Evolutionary conservation across 371 early-diverging fungal species (phyloP).

Genomic region (Rhizomucor miehei): DNA sequence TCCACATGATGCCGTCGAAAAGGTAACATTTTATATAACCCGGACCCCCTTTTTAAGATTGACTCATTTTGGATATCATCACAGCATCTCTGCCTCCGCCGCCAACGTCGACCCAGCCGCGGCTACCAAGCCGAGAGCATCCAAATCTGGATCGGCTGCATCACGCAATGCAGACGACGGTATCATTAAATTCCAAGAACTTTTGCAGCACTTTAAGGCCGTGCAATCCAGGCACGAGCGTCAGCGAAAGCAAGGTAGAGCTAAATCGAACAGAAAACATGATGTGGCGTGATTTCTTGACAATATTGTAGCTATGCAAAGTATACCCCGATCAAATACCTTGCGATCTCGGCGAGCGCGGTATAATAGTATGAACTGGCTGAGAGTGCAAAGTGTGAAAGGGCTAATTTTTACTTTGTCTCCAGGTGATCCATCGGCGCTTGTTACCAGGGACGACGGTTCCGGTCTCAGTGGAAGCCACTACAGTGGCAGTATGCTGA

Average conservation of each 20-base stretch:
- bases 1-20: constrained; percentile 52
- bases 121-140: constrained; percentile 1
- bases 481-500: background rate
- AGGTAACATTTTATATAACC: constrained; percentile 25
- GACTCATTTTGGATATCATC: too few species aligned
- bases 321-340: constrained; percentile 6
- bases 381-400: background rate
- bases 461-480: background rate
- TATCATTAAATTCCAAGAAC: constrained; percentile 44
- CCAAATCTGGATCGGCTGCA: background rate
- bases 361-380: constrained; percentile 7
- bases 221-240: constrained; percentile 59
- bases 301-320: constrained; percentile 4
- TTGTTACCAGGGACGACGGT: constrained; percentile 5
- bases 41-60: too few species aligned
- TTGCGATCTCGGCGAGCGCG: constrained; percentile 9
- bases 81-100: background rate
- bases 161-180: constrained; percentile 9
- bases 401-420: background rate
- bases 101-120: constrained; percentile 5
- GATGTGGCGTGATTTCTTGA: too few species aligned
- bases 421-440: constrained; percentile 10
- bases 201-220: constrained; percentile 53
- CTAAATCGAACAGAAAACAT: too few species aligned
- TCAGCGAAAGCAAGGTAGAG: constrained; percentile 35